Conservation (phyloP, 495 filamentous ascomycete genomes). For the Lasiosphaeria miniovina region DNA sequence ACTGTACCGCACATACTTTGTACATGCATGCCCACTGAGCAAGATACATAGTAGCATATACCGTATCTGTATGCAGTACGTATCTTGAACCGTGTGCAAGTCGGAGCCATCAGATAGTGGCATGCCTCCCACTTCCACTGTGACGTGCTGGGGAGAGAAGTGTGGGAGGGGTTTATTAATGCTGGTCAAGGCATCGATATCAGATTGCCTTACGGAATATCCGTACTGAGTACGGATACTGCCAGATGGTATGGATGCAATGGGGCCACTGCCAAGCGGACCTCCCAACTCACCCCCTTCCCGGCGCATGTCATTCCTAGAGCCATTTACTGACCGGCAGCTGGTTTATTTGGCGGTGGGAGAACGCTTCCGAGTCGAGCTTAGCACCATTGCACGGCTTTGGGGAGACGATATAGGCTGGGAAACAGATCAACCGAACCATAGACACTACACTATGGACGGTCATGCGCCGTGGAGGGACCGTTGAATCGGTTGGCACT, state of each 20-base stretch:
- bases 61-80: background rate
- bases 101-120: background rate
- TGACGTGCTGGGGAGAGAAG: background rate
- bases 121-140: background rate
- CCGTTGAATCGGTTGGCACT: constrained; percentile 10
- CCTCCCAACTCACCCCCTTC: too few relatives aligned
- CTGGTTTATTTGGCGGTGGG: background rate
- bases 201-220: too few relatives aligned
- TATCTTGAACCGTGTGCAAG: constrained; percentile 1
- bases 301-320: constrained; percentile 1
- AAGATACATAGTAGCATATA: background rate
- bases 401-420: background rate
- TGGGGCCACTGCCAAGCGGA: background rate
- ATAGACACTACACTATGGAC: background rate
- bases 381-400: background rate
- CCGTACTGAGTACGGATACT: background rate
- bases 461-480: constrained; percentile 10
- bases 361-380: constrained; percentile 3
- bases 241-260: background rate
- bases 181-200: too few relatives aligned
- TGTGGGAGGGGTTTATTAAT: too few relatives aligned
- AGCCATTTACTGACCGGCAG: background rate
- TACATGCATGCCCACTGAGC: background rate
- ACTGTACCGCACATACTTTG: too few relatives aligned
- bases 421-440: constrained; percentile 4